Percentiles rank a stretch among this genome's conserved stretches.
phyloP scores from a whole-genome alignment of 768 basidiomycete species.

The Pulveroboletus sp. region DNA sequence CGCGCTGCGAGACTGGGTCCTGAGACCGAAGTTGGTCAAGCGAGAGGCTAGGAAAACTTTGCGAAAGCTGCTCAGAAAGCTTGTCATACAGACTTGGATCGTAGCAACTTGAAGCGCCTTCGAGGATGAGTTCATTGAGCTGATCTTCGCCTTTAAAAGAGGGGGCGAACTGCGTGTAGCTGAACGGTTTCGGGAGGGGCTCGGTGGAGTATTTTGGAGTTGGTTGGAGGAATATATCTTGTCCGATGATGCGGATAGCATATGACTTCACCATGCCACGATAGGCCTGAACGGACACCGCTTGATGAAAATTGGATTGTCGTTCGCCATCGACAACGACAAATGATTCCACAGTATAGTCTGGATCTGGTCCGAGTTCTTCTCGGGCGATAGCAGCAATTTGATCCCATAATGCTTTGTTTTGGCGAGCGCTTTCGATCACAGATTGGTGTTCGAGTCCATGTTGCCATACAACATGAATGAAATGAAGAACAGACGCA shows the following conservation, averaged over 20 bases:
- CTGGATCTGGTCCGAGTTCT: slow-evolving; percentile 72
- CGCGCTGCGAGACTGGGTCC: slow-evolving; percentile 60
- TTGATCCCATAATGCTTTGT: slow-evolving; percentile 65
- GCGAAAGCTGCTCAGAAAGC: slow-evolving; percentile 45
- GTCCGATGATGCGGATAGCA: slow-evolving; percentile 67
- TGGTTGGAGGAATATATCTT: slow-evolving; percentile 65
- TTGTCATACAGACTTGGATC: slow-evolving; percentile 67
- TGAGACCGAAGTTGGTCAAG: slow-evolving; percentile 62
- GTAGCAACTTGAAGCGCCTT: slow-evolving; percentile 68
- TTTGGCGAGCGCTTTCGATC: slow-evolving; percentile 52
- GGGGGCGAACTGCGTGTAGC: slow-evolving; percentile 53
- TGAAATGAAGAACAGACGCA: slow-evolving; percentile 67
- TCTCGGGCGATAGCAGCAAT: slow-evolving; percentile 58
- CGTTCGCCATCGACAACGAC: slow-evolving; percentile 32
- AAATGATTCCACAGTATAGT: slow-evolving; percentile 53
- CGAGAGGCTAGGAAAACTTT: slow-evolving; percentile 53
- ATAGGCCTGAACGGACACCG: slow-evolving; percentile 60
- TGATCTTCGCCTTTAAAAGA: slow-evolving; percentile 60
- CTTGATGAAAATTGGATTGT: slow-evolving; percentile 56
- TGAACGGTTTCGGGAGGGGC: slow-evolving; percentile 47
- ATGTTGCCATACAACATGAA: slow-evolving; percentile 77
- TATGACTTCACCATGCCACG: slow-evolving; percentile 68
- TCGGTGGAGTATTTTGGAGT: slow-evolving; percentile 36
- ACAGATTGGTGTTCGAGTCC: slow-evolving; percentile 63
- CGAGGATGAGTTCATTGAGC: slow-evolving; percentile 59